Percentiles rank a stretch among this genome's conserved stretches.
Conservation (phyloP, 805 yeast species). For the Wickerhamomyces sydowiorum region DNA sequence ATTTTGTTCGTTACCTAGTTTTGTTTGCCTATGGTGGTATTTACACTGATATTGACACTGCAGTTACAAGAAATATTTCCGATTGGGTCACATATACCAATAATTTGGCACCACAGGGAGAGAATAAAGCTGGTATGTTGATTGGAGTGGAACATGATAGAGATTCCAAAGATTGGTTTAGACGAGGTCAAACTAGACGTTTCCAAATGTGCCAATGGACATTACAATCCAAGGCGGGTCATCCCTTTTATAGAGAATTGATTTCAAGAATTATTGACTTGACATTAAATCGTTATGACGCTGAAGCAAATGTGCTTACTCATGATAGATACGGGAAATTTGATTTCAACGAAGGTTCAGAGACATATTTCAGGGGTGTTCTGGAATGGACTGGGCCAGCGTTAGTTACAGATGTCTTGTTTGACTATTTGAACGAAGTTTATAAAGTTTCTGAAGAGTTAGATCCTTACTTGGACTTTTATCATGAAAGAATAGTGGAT, state of each 20-base stretch:
- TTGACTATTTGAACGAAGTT: constrained; percentile 34
- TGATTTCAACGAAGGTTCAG: constrained; percentile 43
- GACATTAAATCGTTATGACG: constrained; percentile 35
- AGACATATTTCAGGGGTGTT: constrained; percentile 52
- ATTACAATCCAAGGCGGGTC: constrained; percentile 54
- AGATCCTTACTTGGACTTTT: neutral
- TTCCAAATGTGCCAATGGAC: constrained; percentile 60
- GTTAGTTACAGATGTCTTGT: constrained; percentile 40
- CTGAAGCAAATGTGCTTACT: constrained; percentile 21
- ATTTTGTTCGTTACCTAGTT: constrained; percentile 72
- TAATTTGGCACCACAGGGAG: neutral
- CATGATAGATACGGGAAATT: constrained; percentile 26
- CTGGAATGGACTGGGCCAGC: constrained; percentile 51
- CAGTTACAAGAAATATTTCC: neutral
- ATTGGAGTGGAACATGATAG: constrained; percentile 49
- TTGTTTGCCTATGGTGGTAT: constrained; percentile 74
- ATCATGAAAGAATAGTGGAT: neutral
- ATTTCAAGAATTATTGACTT: constrained; percentile 48
- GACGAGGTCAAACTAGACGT: constrained; percentile 42
- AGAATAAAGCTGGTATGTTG: constrained; percentile 39
- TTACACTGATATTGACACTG: constrained; percentile 72
- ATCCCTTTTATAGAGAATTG: constrained; percentile 49
- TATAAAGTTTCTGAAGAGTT: neutral
- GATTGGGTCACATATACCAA: neutral
- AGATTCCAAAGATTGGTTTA: constrained; percentile 21